Base-by-base conservation (phyloP, 75 land plant species). In the Cupressus sempervirens region DNA sequence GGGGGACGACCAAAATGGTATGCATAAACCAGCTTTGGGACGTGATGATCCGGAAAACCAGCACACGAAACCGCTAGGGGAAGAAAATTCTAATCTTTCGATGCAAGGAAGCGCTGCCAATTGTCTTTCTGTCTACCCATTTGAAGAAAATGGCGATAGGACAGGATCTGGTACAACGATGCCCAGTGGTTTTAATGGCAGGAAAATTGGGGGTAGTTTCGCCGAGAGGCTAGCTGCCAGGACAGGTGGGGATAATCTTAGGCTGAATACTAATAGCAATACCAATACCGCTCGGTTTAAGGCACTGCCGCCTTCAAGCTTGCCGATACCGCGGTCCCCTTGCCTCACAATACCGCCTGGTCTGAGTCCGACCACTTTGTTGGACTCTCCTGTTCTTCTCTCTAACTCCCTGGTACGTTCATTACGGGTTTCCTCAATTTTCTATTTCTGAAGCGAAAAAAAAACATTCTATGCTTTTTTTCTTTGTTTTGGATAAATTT, bases 331-430 rank as follows among this genome's bases (percentile, higher is more conserved):
- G 15, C 82, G 91, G 45, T 86, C 91, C 2, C 83, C 92, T 7
- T 89, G 92, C 72, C 85, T 92, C 13, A 93, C 93, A 30, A 93
- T 95, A 16, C 97, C 99, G 14, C 93, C 99, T 8, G 97, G 95
- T 0, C 87, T 95, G 26, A 94, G 95, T 83, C 99, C 99, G 32
- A 83, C 96, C 32, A 89, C 95, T n/a, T 85, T 95, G 56, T 88
- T 96, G 79, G 97, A 96, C 2, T 95, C 97, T 11, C 98, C 98
- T 3, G 95, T 96, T 82, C 94, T 95, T 38, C 91, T 95, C 45
- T 90, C 96, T 56, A 91, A 93, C 53, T 82, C 91, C 26, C 92
- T 93, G 97, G 99, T 72, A 72, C 2, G 74, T 72, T 72, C 32
- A 8, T 68, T 68, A 68, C 73, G 10, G 12, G 29, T n/a, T n/a